Base-by-base conservation (phyloP, 139 green algal species). In the Chlorella sp. region DNA sequence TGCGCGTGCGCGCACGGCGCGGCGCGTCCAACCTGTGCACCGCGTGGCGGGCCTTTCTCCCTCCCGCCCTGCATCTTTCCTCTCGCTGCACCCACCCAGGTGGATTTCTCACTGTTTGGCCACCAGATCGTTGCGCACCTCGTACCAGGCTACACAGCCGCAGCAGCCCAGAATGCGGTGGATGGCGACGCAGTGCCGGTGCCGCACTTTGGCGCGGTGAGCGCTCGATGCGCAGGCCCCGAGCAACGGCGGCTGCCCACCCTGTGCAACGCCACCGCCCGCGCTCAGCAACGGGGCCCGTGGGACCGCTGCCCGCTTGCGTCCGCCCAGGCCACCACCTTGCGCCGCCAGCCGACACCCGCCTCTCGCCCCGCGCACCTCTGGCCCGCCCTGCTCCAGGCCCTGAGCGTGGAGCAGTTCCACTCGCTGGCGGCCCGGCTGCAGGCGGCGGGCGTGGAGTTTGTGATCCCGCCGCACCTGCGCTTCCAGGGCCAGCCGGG, bases 151-250 rank as follows among this genome's bases (percentile, higher is more conserved):
- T 95, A 95, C 82, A 76, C 82, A 40, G 91, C 86, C 0, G 56
- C 70, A 0, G 40, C 48, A 61, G 76, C 36, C 31, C 71, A 78
- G 53, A 86, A 77, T 46, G 61, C 58, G 38, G 90, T 94, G 12
- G 91, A 97, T 53, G 90, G 90, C 0, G 92, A 97, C 71, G 67
- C 92, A 0, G 93, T 97, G 41, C 93, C 93, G 0, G 91, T 98
- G 33, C 94, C 93, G 1, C 92, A 96, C 82, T 96, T 96, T 80
- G 92, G 92, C 0, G 66, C 88, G n/a, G n/a, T n/a, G n/a, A n/a
- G n/a, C 0, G n/a, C n/a, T n/a, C n/a, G n/a, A n/a, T n/a, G n/a
- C n/a, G n/a, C n/a, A n/a, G n/a, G n/a, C n/a, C n/a, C n/a, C n/a
- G n/a, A n/a, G n/a, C n/a, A n/a, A n/a, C n/a, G n/a, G n/a, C n/a